These are phyloP conservation scores for Petunia axillaris DNA, from an alignment of 257 asterid species.

Conservation along the genomic window DNA sequence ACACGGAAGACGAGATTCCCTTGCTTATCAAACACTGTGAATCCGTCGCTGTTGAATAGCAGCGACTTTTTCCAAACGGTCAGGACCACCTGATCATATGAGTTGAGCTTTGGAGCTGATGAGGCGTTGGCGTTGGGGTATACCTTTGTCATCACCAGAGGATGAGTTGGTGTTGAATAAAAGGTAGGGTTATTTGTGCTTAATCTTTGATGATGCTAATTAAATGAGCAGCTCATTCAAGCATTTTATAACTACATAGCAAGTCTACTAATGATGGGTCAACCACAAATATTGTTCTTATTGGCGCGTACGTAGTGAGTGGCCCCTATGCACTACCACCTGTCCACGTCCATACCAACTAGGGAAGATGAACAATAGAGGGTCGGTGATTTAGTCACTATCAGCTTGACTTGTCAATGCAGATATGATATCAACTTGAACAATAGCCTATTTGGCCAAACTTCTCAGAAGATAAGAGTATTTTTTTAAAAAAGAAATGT, in stretches of 20 bases:
- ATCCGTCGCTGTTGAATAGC: slow-evolving; percentile 69
- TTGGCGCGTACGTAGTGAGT: too few relatives aligned
- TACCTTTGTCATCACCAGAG: slow-evolving; percentile 49
- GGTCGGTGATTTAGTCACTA: neutral
- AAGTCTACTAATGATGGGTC: neutral
- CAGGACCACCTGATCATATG: slow-evolving; percentile 34
- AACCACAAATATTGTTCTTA: neutral
- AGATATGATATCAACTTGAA: neutral
- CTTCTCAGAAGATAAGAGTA: too few relatives aligned
- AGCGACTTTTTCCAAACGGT: slow-evolving; percentile 87
- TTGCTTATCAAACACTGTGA: slow-evolving; percentile 64
- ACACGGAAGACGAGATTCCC: slow-evolving; percentile 75
- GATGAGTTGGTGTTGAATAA: too few relatives aligned
- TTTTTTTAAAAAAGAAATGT: too few relatives aligned
- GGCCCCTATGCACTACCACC: neutral
- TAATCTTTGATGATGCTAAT: too few relatives aligned
- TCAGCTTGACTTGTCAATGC: neutral
- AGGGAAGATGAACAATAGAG: too few relatives aligned
- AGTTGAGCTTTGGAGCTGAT: neutral
- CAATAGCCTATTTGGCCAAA: too few relatives aligned
- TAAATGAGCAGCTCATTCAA: neutral
- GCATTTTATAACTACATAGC: neutral
- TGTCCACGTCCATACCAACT: neutral
- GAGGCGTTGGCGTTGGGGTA: slow-evolving; percentile 47
- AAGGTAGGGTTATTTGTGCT: too few relatives aligned